A percentile compares a stretch with the other conserved stretches of the same genome.
These are phyloP conservation scores for Colletotrichum sp. DNA, from an alignment of 2,329 filamentous ascomycete genomes.

Conservation along the genomic window DNA sequence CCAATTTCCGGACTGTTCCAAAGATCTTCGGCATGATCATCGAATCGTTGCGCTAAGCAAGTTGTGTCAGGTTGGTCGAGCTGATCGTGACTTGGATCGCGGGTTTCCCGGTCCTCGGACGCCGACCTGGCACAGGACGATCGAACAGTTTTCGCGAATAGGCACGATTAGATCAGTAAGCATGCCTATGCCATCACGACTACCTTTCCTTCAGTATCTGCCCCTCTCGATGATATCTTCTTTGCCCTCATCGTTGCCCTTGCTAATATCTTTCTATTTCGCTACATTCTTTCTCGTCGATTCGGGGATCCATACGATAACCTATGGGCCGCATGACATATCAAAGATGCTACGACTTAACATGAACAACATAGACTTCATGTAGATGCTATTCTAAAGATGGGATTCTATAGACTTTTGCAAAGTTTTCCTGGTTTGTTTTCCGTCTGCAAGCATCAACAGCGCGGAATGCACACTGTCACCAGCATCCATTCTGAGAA, in stretches of 20 bases:
- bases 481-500: background rate
- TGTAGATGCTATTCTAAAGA: background rate
- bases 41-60: background rate
- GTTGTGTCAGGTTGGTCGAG: background rate
- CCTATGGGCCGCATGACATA: background rate
- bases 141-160: background rate
- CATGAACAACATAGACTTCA: fast-evolving
- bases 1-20: background rate
- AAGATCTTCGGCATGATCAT: background rate
- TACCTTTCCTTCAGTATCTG: background rate
- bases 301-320: background rate
- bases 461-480: background rate
- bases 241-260: fast-evolving
- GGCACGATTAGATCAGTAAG: background rate
- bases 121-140: background rate
- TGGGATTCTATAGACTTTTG: background rate
- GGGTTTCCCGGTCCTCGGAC: background rate
- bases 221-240: fast-evolving
- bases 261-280: background rate
- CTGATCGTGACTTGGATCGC: background rate
- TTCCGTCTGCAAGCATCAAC: background rate
- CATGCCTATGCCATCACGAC: background rate
- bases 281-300: background rate
- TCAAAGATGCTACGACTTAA: background rate
- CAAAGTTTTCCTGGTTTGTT: fast-evolving